Evolutionary conservation across 352 stramenopile species (phyloP), one percentile per base, ranked within the genome.

Genomic region (Globisporangium uncinulatum): DNA sequence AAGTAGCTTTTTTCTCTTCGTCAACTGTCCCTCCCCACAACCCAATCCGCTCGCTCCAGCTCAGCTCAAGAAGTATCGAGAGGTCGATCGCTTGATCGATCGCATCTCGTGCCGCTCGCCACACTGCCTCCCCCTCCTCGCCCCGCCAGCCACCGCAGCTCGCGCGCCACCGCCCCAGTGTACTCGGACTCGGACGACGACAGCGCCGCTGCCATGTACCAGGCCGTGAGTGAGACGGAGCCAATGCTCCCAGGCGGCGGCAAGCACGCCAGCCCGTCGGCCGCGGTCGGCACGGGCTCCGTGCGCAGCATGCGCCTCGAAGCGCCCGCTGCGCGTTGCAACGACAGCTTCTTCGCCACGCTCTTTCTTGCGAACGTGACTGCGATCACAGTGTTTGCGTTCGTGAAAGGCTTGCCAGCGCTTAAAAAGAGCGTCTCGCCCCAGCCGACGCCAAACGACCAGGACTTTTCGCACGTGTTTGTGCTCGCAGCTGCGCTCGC

Each of bases 291-390:
- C 62, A 73, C 77, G 13, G 65, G 65, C 48, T 76, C 78, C 15
- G 77, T 89, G 54, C 76, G 75, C 55, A 87, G 69, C 37, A 82
- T 90, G 69, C 80, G 80, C 5, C 69, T 86, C 4, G 78, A 91
- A 42, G 17, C 69, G 14, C 71, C 80, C 0, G 58, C 79, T n/a
- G 59, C 70, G 21, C 75, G 70, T 50, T 94, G 85, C 70, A 88
- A 92, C 67, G 85, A 94, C 65, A 53, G 57, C 15, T 60, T 86
- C 53, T 92, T 92, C 59, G 85, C 82, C 17, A 49, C 79, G 15
- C 54, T 94, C 14, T 94, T 94, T 57, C 59, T 91, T 17, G 61
- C 54, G 19, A 78, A 94, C 54, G 67, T 90, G 9, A 31, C 69
- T 21, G 67, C 71, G 59, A 80, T 94, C 57, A 69, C 57, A 1